These are phyloP conservation scores for Coix lacrymajobi DNA, from an alignment of 176 grass and related monocot species.

Conservation along the genomic window DNA sequence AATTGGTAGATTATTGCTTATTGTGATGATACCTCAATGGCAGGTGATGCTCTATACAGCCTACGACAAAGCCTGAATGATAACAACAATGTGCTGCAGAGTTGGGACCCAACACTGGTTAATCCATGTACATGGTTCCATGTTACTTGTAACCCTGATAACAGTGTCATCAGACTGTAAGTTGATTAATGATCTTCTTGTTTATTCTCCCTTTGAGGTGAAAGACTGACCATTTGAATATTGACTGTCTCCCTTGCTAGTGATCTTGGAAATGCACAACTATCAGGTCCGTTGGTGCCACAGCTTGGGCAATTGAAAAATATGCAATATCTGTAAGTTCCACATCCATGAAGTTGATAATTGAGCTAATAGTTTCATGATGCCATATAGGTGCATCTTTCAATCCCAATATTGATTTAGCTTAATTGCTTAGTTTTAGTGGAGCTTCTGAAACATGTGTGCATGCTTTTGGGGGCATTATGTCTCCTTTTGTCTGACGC, in stretches of 20 bases:
- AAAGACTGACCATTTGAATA: background rate
- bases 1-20: constrained; percentile 11
- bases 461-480: background rate
- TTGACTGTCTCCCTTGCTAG: constrained; percentile 18
- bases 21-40: constrained; percentile 19
- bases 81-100: constrained; percentile 64
- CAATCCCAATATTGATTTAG: background rate
- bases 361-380: constrained; percentile 17
- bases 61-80: constrained; percentile 65
- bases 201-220: background rate
- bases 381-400: background rate
- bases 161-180: constrained; percentile 87
- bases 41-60: constrained; percentile 75
- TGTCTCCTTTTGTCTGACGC: background rate
- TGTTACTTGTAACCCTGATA: constrained; percentile 73
- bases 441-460: background rate
- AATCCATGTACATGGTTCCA: constrained; percentile 95
- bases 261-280: constrained; percentile 85
- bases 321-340: constrained; percentile 70
- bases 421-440: background rate
- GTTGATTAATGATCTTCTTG: constrained; percentile 14
- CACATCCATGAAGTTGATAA: constrained; percentile 1
- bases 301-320: constrained; percentile 64
- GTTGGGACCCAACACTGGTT: constrained; percentile 81
- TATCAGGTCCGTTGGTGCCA: constrained; percentile 68